phyloP scores from a whole-genome alignment of 805 yeast species.

The Candida arabinofermentans region DNA sequence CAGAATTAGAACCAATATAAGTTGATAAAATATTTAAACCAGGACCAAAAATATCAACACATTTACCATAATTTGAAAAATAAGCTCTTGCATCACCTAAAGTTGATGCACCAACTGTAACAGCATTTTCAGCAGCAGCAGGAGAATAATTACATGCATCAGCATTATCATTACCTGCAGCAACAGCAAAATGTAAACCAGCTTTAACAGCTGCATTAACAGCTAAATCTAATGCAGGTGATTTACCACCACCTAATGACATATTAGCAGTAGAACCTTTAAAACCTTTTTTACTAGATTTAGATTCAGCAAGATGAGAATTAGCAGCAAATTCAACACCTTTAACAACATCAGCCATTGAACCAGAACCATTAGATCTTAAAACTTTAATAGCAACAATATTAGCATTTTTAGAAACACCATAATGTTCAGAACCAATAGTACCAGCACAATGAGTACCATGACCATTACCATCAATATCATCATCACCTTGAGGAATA shows the following conservation, averaged over 20 bases:
- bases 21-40: slow-evolving; percentile 87
- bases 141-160: slow-evolving; percentile 94
- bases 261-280: slow-evolving; percentile 88
- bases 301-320: slow-evolving; percentile 50
- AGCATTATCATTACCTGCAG: slow-evolving; percentile 92
- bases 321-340: slow-evolving; percentile 85
- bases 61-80: slow-evolving; percentile 92
- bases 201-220: slow-evolving; percentile 86
- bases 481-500: slow-evolving; percentile 66
- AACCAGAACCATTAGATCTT: slow-evolving; percentile 77
- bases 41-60: slow-evolving; percentile 97
- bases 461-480: slow-evolving; percentile 84
- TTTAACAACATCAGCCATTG: slow-evolving; percentile 78
- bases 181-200: slow-evolving; percentile 90
- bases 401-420: slow-evolving; percentile 79
- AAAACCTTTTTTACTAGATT: slow-evolving; percentile 56
- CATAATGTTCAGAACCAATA: slow-evolving; percentile 73
- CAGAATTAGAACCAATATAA: slow-evolving; percentile 69
- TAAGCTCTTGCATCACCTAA: slow-evolving; percentile 86
- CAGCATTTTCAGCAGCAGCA: slow-evolving; percentile 77
- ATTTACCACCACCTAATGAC: slow-evolving; percentile 93
- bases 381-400: slow-evolving; percentile 82
- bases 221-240: slow-evolving; percentile 81
- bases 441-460: slow-evolving; percentile 99
- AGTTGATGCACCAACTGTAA: slow-evolving; percentile 95